phyloP scores from a whole-genome alignment of 2,329 filamentous ascomycete species.

The Pseudogymnoascus verrucosus region DNA sequence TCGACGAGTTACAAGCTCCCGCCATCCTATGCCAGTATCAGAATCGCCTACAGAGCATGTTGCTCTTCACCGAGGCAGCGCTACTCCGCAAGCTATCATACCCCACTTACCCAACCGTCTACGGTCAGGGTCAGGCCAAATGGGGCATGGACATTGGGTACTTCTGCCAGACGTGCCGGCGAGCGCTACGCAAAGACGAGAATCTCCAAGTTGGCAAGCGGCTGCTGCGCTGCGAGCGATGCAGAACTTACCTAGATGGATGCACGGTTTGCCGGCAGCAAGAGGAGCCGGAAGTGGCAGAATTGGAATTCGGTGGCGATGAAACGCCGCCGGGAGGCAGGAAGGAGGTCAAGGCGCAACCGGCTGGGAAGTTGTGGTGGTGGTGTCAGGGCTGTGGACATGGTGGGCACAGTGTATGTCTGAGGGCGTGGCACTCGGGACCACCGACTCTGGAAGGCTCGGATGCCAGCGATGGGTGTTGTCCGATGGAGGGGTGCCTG shows the following conservation, averaged over 20 bases:
- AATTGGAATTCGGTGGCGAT: conserved; percentile 29
- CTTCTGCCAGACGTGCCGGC: conserved; percentile 43
- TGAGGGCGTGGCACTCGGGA: conserved; percentile 49
- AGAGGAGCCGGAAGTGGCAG: conserved; percentile 33
- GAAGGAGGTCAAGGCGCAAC: not conserved
- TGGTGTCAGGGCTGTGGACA: conserved; percentile 55
- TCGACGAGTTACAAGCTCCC: conserved; percentile 47
- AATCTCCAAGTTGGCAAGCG: conserved; percentile 31
- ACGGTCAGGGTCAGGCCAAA: conserved; percentile 45
- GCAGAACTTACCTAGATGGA: conserved; percentile 42
- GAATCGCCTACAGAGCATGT: conserved; percentile 49
- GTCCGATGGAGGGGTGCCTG: conserved; percentile 56
- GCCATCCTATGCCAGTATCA: conserved; percentile 54
- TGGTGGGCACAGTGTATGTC: conserved; percentile 53
- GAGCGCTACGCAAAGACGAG: conserved; percentile 43
- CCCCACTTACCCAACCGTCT: conserved; percentile 47
- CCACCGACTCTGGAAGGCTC: conserved; percentile 19
- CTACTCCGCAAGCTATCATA: conserved; percentile 52
- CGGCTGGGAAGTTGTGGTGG: conserved; percentile 42
- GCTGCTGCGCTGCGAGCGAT: conserved; percentile 53
- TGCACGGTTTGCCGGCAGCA: conserved; percentile 51
- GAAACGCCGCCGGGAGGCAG: conserved; percentile 10
- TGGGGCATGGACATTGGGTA: conserved; percentile 45
- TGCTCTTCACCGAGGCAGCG: conserved; percentile 52
- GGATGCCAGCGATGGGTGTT: conserved; percentile 45